Percentiles rank a stretch among this genome's conserved stretches.
These are phyloP conservation scores for Aspergillus viridinutans DNA, from an alignment of 2,329 filamentous ascomycete genomes.

Conservation along the genomic window DNA sequence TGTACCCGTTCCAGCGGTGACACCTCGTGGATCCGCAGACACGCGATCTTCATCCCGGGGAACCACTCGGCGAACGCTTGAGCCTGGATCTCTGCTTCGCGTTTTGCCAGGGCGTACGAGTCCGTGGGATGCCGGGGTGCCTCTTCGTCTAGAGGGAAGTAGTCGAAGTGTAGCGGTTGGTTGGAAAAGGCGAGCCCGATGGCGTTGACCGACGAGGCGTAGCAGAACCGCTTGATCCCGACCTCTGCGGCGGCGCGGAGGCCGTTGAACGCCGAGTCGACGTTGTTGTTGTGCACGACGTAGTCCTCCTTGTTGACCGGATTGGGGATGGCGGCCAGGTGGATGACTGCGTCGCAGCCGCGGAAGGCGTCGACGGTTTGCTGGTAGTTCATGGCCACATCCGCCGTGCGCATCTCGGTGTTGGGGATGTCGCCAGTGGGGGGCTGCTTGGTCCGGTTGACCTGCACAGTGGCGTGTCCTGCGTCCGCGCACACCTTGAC, in stretches of 20 bases:
- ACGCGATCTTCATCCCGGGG: constrained; percentile 36
- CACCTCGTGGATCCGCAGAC: constrained; percentile 38
- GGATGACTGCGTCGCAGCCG: constrained; percentile 37
- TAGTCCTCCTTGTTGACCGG: constrained; percentile 30
- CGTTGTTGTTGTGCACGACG: constrained; percentile 36
- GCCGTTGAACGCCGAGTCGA: constrained; percentile 37
- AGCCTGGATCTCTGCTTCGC: constrained; percentile 33
- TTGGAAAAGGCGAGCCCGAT: constrained; percentile 37
- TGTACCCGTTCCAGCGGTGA: constrained; percentile 25
- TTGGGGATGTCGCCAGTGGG: constrained; percentile 26
- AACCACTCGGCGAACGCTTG: constrained; percentile 34
- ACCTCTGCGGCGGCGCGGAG: constrained; percentile 34
- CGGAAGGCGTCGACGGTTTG: constrained; percentile 28
- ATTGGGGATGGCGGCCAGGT: constrained; percentile 37
- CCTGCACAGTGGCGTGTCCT: constrained; percentile 32
- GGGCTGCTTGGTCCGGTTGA: constrained; percentile 29
- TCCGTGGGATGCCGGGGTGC: constrained; percentile 31
- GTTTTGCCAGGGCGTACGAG: constrained; percentile 35
- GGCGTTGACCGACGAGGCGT: constrained; percentile 37
- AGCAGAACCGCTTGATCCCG: constrained; percentile 34
- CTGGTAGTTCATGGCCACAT: constrained; percentile 31
- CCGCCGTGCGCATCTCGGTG: constrained; percentile 32
- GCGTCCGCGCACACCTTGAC: constrained; percentile 29
- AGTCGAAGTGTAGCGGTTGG: constrained; percentile 31
- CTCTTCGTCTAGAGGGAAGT: constrained; percentile 38